These are phyloP conservation scores for Henckelia pumila DNA, from an alignment of 257 asterid genomes.

Conservation along the genomic window DNA sequence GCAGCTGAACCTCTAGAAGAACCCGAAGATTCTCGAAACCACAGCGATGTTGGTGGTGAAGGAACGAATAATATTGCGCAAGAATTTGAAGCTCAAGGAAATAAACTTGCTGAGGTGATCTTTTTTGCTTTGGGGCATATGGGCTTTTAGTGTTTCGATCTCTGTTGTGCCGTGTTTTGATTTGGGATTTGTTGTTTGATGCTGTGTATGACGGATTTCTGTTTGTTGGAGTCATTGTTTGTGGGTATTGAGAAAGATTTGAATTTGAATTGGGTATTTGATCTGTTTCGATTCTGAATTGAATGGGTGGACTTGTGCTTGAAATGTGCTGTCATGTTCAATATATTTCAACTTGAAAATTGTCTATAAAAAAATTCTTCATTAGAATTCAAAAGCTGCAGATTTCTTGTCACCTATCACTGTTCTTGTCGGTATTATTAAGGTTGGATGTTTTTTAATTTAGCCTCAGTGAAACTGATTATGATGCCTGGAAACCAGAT, in stretches of 20 bases:
- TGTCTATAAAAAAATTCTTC: too few species aligned
- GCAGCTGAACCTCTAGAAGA: slow-evolving; percentile 20
- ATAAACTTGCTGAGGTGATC: slow-evolving; percentile 76
- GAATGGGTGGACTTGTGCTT: background rate
- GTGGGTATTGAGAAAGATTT: background rate
- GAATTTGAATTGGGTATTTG: background rate
- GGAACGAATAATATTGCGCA: slow-evolving; percentile 38
- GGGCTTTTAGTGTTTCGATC: slow-evolving; percentile 1
- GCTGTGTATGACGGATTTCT: slow-evolving; percentile 5
- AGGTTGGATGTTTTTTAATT: background rate
- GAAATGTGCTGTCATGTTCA: too few species aligned
- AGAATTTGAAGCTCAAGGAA: slow-evolving; percentile 64
- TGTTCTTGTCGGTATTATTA: too few species aligned
- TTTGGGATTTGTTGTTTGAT: background rate
- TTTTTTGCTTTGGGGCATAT: background rate
- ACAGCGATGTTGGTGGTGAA: slow-evolving; percentile 36
- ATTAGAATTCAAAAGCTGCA: background rate
- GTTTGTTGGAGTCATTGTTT: slow-evolving; percentile 18
- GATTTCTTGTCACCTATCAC: background rate
- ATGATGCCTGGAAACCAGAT: background rate
- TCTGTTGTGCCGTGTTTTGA: background rate
- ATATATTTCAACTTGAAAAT: background rate
- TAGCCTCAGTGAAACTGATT: background rate
- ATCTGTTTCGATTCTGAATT: background rate
- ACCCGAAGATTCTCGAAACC: slow-evolving; percentile 16